A percentile compares a stretch with the other conserved stretches of the same genome.
phyloP scores from a whole-genome alignment of 805 yeast species.

The Cyberlindnera xishuangbannaensis region DNA sequence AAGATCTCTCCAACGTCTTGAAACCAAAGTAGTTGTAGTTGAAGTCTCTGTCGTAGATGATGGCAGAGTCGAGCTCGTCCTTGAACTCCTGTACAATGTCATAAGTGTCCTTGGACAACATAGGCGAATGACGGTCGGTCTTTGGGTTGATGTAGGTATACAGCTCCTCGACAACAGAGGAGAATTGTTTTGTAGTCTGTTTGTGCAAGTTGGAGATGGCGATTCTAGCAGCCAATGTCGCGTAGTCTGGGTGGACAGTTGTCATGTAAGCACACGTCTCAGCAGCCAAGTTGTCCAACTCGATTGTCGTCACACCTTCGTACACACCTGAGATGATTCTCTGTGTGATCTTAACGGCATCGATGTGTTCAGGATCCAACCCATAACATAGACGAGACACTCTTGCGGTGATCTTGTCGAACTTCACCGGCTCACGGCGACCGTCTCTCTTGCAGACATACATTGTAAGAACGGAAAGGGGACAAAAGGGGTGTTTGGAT shows the following conservation, averaged over 20 bases:
- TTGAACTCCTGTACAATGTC: conserved; percentile 57
- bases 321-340: conserved; percentile 94
- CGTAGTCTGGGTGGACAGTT: conserved; percentile 95
- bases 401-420: conserved; percentile 94
- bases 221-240: conserved; percentile 88
- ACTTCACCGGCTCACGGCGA: conserved; percentile 88
- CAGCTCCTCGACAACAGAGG: conserved; percentile 67
- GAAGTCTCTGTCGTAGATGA: conserved; percentile 74
- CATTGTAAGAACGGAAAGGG: conserved; percentile 39
- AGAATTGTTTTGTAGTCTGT: conserved; percentile 81
- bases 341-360: conserved; percentile 93
- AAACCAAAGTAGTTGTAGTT: conserved; percentile 80
- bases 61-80: conserved; percentile 64
- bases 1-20: conserved; percentile 84
- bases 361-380: conserved; percentile 84
- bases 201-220: conserved; percentile 94
- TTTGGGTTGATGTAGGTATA: conserved; percentile 77
- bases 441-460: conserved; percentile 91
- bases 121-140: conserved; percentile 49
- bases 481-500: neutral
- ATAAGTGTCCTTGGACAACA: conserved; percentile 64
- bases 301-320: conserved; percentile 89
- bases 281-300: conserved; percentile 36
- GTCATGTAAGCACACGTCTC: conserved; percentile 98
- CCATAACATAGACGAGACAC: conserved; percentile 93